phyloP scores from a whole-genome alignment of 2,329 filamentous ascomycete species.

The Xylariaceae sp. region DNA sequence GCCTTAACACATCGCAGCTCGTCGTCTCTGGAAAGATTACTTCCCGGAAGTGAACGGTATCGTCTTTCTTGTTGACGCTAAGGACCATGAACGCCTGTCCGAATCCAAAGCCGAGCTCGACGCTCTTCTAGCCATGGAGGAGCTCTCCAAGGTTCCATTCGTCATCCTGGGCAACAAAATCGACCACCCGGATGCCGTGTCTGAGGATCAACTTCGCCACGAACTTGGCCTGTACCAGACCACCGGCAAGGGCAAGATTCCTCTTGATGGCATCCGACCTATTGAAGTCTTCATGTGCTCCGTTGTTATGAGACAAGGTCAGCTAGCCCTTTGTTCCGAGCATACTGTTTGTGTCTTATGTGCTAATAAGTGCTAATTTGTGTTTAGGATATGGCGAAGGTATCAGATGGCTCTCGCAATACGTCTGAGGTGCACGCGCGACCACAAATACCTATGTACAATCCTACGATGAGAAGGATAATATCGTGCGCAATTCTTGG shows the following conservation, averaged over 20 bases:
- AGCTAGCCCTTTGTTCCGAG: constrained; percentile 28
- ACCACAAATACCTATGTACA: constrained; percentile 8
- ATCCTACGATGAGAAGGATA: constrained; percentile 19
- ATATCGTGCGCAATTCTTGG: constrained; percentile 22
- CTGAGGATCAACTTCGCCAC: constrained; percentile 90
- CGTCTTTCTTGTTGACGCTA: constrained; percentile 96
- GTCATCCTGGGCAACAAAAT: constrained; percentile 99
- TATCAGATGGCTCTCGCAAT: constrained; percentile 89
- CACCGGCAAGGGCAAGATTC: constrained; percentile 92
- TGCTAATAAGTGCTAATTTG: constrained; percentile 25
- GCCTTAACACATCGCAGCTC: constrained; percentile 51
- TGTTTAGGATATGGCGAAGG: constrained; percentile 73
- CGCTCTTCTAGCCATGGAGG: constrained; percentile 92
- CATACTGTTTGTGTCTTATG: not conserved
- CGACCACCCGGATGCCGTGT: constrained; percentile 92
- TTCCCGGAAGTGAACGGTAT: constrained; percentile 96
- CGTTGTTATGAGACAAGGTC: constrained; percentile 93
- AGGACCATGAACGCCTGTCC: constrained; percentile 88
- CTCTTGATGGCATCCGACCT: constrained; percentile 83
- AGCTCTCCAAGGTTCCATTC: constrained; percentile 91
- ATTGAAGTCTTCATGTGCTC: constrained; percentile 99
- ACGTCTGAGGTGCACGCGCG: constrained; percentile 55
- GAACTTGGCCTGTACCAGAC: constrained; percentile 94
- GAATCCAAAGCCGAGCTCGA: constrained; percentile 98
- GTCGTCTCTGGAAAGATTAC: constrained; percentile 94